Percentiles rank a stretch among this genome's conserved stretches.
phyloP scores from a whole-genome alignment of 495 filamentous ascomycete genomes.

The Trichocladium antarcticum region DNA sequence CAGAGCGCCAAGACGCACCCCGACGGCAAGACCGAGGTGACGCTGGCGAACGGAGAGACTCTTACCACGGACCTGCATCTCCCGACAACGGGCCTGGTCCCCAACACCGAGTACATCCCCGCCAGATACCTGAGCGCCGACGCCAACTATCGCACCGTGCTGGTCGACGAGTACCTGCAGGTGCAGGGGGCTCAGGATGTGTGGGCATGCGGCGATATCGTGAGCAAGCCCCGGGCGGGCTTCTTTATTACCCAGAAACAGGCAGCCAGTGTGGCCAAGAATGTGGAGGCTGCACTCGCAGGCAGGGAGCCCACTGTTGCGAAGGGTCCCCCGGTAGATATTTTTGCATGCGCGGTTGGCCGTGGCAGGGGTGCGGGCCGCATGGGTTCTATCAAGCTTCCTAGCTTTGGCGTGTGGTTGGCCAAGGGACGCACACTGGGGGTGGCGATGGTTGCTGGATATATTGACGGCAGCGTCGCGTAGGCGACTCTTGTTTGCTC shows the following conservation, averaged over 20 bases:
- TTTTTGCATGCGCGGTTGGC: slow-evolving; percentile 31
- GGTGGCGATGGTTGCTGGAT: slow-evolving; percentile 22
- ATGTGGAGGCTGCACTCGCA: slow-evolving; percentile 30
- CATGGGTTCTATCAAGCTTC: slow-evolving; percentile 28
- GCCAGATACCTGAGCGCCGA: slow-evolving; percentile 34
- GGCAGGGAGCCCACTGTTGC: slow-evolving; percentile 24
- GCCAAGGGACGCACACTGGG: slow-evolving; percentile 36
- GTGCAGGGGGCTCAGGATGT: slow-evolving; percentile 35
- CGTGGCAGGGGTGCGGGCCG: slow-evolving; percentile 33
- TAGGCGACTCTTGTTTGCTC: slow-evolving; percentile 11
- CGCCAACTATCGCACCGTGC: slow-evolving; percentile 37
- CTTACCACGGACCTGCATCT: slow-evolving; percentile 49
- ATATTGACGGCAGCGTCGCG: slow-evolving; percentile 32
- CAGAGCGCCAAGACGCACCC: slow-evolving; percentile 6
- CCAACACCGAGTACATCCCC: slow-evolving; percentile 52
- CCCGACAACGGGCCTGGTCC: slow-evolving; percentile 47
- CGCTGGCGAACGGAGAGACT: slow-evolving; percentile 30
- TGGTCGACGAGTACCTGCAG: slow-evolving; percentile 45
- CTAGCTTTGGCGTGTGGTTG: slow-evolving; percentile 31
- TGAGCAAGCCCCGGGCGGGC: slow-evolving; percentile 35
- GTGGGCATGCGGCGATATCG: slow-evolving; percentile 46
- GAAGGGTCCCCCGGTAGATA: slow-evolving; percentile 35
- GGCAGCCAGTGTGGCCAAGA: slow-evolving; percentile 36
- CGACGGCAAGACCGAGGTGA: slow-evolving; percentile 31
- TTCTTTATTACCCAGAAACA: slow-evolving; percentile 40